Conservation (phyloP, 495 filamentous ascomycete species). For the Penicillium herquei region DNA sequence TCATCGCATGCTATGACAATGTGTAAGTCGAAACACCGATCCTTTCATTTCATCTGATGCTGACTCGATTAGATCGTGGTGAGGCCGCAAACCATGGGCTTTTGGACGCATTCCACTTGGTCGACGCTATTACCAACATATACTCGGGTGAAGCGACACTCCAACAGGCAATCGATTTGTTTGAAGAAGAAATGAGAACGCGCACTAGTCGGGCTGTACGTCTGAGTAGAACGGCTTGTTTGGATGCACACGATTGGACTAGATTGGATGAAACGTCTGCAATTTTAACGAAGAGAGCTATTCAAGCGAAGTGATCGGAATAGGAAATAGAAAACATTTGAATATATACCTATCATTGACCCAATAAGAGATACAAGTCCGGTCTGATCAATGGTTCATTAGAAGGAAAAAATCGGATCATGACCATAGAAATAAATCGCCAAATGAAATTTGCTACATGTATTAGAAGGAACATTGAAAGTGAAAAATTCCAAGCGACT, state of each 20-base stretch:
- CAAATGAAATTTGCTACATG: not conserved
- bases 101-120: constrained; percentile 38
- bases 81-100: constrained; percentile 60
- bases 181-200: constrained; percentile 51
- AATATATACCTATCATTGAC: not conserved
- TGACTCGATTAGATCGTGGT: constrained; percentile 36
- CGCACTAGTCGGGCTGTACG: constrained; percentile 52
- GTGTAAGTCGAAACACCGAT: constrained; percentile 32
- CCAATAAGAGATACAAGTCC: too few species aligned
- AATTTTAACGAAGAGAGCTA: constrained; percentile 24
- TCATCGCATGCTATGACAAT: constrained; percentile 64
- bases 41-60: not conserved
- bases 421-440: too few species aligned
- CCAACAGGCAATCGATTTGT: constrained; percentile 42
- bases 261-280: constrained; percentile 28
- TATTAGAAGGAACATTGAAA: not conserved
- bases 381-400: too few species aligned
- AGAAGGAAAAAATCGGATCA: not conserved
- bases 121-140: constrained; percentile 19
- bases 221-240: constrained; percentile 55
- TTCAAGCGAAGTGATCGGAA: constrained; percentile 4
- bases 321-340: not conserved
- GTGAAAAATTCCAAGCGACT: not conserved
- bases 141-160: constrained; percentile 13
- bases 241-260: constrained; percentile 58